phyloP scores from a whole-genome alignment of 139 green algal genomes.

The Picochlorum sp. region DNA sequence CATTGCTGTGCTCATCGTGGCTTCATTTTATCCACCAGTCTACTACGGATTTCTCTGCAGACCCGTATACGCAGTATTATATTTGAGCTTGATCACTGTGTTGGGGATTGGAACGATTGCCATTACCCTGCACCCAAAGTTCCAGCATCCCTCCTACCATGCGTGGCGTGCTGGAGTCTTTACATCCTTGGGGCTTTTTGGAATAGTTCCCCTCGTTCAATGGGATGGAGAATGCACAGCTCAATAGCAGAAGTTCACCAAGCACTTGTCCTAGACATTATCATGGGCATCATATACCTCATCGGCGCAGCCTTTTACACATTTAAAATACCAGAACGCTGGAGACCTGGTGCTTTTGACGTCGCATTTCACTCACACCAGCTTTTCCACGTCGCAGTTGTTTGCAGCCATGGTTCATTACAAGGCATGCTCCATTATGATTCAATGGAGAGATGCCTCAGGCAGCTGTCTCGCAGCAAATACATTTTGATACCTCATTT shows the following conservation, averaged over 20 bases:
- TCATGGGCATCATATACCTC: constrained; percentile 84
- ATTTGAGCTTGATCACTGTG: constrained; percentile 58
- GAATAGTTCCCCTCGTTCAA: constrained; percentile 75
- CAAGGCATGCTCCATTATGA: constrained; percentile 28
- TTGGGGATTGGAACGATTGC: constrained; percentile 58
- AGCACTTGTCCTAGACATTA: constrained; percentile 48
- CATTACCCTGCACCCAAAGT: constrained; percentile 53
- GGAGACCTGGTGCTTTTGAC: constrained; percentile 83
- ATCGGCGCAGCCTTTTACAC: constrained; percentile 78
- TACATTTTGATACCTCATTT: background rate
- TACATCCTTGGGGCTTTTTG: constrained; percentile 63
- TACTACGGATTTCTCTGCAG: constrained; percentile 93
- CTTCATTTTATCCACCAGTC: constrained; percentile 87
- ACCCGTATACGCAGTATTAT: constrained; percentile 55
- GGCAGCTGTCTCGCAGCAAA: constrained; percentile 40
- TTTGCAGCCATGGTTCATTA: constrained; percentile 66
- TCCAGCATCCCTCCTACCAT: constrained; percentile 59
- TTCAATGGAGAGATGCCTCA: constrained; percentile 63
- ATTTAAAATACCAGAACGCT: constrained; percentile 76
- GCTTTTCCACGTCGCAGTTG: constrained; percentile 81
- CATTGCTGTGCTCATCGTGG: constrained; percentile 87
- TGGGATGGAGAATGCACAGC: constrained; percentile 24
- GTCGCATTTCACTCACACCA: constrained; percentile 83
- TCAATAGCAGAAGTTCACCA: constrained; percentile 32
- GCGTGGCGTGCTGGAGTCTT: constrained; percentile 64